Base-by-base conservation (phyloP, 495 filamentous ascomycete species). In the Hyaloscypha variabilis region DNA sequence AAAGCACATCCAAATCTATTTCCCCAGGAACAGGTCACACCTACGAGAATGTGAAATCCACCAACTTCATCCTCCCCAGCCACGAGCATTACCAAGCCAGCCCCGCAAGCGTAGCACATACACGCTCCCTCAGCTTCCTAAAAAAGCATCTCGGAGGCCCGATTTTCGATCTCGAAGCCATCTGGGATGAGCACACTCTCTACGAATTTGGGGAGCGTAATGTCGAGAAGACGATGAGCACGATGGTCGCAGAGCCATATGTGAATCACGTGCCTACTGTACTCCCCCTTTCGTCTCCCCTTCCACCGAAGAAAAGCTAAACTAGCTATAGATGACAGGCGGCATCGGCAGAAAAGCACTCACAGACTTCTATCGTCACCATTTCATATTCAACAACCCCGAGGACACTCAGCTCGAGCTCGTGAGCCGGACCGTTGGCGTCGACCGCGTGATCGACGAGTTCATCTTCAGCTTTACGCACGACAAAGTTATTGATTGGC, bases 311-410 rank as follows among this genome's bases (percentile, higher is more conserved):
- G 26, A 24, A 25, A 24, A 54, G 31, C 49, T 50, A 46, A 55
- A 23, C 39, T 24, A 11, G 17, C 0, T 23, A 13, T 21, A 63
- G 55, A 67, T 82, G 69, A 92, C 88, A 29, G 92, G 92, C 17
- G 93, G 90, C 0, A 81, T 91, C n/a, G 93, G 93, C 0, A 73
- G 82, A 6, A 79, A 84, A 49, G 83, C 85, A 11, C 77, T 95
- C n/a, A 82, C 82, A 1, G 75, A 79, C 14, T 96, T 96, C 73
- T 96, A 96, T 72, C 81, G 83, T 1, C 75, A 91, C 19, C 84
- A 88, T 71, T 95, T 95, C 75, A 85, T 94, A 34, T 86, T 87
- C 17, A 79, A 80, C 58, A 87, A 93, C 34, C 90, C 92, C 2
- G 82, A 79, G 0, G 88, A 88, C 19, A 85, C 91, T 66, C 78